Percentiles rank a stretch among this genome's conserved stretches.
Conservation (phyloP, 768 basidiomycete genomes). For the Rhodosporidiobolus odoratus region DNA sequence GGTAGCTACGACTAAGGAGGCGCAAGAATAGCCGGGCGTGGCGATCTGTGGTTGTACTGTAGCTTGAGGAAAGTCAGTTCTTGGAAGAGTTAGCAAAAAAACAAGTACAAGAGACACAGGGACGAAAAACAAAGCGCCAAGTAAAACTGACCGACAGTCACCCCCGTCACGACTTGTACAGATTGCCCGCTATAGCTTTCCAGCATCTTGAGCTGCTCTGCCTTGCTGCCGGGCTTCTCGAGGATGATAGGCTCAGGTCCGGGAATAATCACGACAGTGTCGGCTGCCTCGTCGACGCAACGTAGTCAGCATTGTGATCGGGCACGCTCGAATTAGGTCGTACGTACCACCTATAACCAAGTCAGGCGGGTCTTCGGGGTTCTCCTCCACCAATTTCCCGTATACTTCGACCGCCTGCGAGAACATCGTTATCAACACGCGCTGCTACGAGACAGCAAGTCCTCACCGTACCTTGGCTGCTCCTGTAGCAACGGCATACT, state of each 20-base stretch:
- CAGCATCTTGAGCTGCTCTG: constrained; percentile 80
- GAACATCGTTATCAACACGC: background rate
- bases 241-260: constrained; percentile 59
- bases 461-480: constrained; percentile 56
- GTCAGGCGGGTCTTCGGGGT: constrained; percentile 68
- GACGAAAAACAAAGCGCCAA: no score
- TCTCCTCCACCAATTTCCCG: constrained; percentile 62
- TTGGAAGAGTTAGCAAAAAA: background rate
- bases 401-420: constrained; percentile 72
- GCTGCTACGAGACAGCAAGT: background rate
- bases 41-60: constrained; percentile 31
- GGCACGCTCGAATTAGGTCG: no score
- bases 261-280: constrained; percentile 83
- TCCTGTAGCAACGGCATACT: constrained; percentile 71
- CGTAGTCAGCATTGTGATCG: no score
- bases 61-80: no score
- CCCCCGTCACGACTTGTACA: constrained; percentile 89
- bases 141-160: constrained; percentile 63
- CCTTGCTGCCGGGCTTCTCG: constrained; percentile 77
- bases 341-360: constrained; percentile 66
- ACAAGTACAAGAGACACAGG: no score
- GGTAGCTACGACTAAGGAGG: constrained; percentile 7
- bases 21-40: constrained; percentile 14
- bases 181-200: constrained; percentile 75
- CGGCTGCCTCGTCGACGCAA: no score